These are phyloP conservation scores for Dactylella cylindrospora DNA, from an alignment of 2,329 filamentous ascomycete species.

Conservation along the genomic window DNA sequence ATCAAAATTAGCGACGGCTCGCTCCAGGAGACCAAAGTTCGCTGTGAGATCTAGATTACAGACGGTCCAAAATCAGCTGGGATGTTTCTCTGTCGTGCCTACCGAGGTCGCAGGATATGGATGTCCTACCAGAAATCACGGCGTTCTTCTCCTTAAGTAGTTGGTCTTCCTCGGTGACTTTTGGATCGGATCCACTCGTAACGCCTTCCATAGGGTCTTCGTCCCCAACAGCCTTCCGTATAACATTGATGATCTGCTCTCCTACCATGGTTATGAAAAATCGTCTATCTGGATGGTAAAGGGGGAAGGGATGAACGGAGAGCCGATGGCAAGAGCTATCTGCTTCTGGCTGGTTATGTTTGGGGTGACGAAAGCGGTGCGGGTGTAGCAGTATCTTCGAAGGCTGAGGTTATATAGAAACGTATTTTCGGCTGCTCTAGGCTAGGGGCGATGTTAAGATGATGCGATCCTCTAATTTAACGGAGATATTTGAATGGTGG, in stretches of 20 bases:
- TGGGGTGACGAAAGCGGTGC: neutral
- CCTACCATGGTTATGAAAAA: constrained; percentile 24
- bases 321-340: neutral
- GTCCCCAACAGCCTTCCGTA: constrained; percentile 37
- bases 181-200: neutral
- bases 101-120: neutral
- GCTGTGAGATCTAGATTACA: constrained; percentile 76
- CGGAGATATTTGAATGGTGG: neutral
- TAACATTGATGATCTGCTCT: constrained; percentile 41
- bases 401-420: neutral
- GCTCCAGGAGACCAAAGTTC: constrained; percentile 88
- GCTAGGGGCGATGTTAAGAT: neutral
- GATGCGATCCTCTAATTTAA: neutral
- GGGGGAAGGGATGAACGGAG: too few relatives aligned
- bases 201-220: constrained; percentile 40
- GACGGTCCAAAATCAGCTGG: neutral
- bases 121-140: constrained; percentile 16
- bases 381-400: neutral
- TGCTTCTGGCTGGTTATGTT: neutral
- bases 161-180: constrained; percentile 9
- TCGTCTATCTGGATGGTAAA: neutral
- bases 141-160: constrained; percentile 16
- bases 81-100: neutral
- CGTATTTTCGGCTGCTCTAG: neutral
- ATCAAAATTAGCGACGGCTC: constrained; percentile 90